Conservation (phyloP, 441 rosid genomes). For the Kokia cookei region DNA sequence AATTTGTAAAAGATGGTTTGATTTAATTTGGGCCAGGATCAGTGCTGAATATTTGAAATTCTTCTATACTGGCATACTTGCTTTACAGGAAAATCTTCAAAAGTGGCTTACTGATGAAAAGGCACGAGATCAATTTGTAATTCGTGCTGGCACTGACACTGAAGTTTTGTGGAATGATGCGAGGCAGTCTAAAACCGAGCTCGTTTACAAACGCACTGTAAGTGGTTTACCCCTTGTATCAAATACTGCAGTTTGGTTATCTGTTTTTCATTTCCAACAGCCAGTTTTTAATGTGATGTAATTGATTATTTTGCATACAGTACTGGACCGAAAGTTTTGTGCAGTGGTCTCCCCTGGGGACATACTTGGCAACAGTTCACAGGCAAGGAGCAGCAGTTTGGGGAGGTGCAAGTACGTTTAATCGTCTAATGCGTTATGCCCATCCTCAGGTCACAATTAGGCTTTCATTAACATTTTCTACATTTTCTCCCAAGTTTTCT, state of each 20-base stretch:
- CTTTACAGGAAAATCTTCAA: conserved; percentile 77
- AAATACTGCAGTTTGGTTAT: neutral
- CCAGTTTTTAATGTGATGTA: neutral
- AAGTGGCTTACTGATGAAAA: conserved; percentile 91
- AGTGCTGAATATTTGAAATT: neutral
- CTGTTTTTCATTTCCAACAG: neutral
- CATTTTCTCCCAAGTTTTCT: neutral
- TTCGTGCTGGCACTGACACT: conserved; percentile 77
- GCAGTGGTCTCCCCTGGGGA: conserved; percentile 95
- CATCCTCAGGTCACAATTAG: conserved; percentile 60
- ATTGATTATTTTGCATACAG: conserved; percentile 29
- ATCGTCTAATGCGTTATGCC: conserved; percentile 84
- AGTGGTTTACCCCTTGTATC: conserved; percentile 21
- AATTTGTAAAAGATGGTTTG: neutral
- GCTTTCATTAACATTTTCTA: neutral
- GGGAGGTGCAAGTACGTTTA: conserved; percentile 83
- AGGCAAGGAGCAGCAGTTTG: conserved; percentile 94
- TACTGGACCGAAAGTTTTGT: conserved; percentile 94
- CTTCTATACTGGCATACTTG: neutral
- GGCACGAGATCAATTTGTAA: conserved; percentile 87
- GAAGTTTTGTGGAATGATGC: conserved; percentile 96
- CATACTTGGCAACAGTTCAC: conserved; percentile 90
- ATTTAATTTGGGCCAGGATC: neutral
- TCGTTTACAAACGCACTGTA: conserved; percentile 80
- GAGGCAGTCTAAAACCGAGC: conserved; percentile 82